These are phyloP conservation scores for Linanthus parryae DNA, from an alignment of 148 eudicot species.

Conservation along the genomic window DNA sequence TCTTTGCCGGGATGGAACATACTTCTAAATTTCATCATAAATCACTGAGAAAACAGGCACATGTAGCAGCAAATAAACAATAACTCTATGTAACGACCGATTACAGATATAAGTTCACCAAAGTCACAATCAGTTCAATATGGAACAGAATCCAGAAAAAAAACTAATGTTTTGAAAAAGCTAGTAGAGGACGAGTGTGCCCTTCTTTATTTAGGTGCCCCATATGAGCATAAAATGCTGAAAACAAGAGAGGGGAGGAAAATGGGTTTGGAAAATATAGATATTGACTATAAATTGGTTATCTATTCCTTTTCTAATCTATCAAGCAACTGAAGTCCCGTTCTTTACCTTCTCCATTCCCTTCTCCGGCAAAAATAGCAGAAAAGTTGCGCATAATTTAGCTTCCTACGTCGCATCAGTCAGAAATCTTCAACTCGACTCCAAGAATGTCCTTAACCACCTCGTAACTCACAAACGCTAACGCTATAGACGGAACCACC, in stretches of 20 bases:
- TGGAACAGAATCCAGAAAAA: no score
- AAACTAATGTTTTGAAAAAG: no score
- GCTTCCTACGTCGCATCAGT: constrained; percentile 23
- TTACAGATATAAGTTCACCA: no score
- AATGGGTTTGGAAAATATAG: constrained; percentile 8
- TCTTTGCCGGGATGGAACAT: no score
- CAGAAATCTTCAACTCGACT: constrained; percentile 88
- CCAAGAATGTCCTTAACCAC: constrained; percentile 74
- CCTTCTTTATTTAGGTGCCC: no score
- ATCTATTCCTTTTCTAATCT: background rate
- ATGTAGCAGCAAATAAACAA: no score
- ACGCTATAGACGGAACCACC: constrained; percentile 91
- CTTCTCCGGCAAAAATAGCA: constrained; percentile 9
- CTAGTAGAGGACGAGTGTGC: no score
- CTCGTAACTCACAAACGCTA: constrained; percentile 87
- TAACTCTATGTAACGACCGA: no score
- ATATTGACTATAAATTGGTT: constrained; percentile 8
- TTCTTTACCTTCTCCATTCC: constrained; percentile 6
- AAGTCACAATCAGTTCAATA: no score
- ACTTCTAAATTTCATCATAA: no score
- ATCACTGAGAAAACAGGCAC: no score
- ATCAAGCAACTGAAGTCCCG: background rate
- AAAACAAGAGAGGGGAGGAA: constrained; percentile 3
- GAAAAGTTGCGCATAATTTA: constrained; percentile 3
- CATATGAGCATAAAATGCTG: constrained; percentile 11